These are phyloP conservation scores for Phyllosticta ampelicida DNA, from an alignment of 2,329 filamentous ascomycete genomes.

Conservation along the genomic window DNA sequence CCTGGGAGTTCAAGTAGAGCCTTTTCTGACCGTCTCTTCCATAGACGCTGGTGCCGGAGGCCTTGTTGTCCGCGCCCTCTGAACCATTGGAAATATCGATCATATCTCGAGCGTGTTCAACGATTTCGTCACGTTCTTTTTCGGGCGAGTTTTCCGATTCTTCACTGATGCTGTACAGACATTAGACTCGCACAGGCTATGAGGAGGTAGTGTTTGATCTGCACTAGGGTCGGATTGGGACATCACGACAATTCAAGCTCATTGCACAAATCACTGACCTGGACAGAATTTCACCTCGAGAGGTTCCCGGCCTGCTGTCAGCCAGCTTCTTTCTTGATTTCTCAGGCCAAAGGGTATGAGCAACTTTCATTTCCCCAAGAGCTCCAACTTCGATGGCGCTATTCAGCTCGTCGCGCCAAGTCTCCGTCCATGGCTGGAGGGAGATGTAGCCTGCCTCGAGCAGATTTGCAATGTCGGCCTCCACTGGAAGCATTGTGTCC, in stretches of 20 bases:
- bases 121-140: conserved; percentile 31
- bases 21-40: conserved; percentile 38
- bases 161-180: not conserved
- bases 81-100: conserved; percentile 39
- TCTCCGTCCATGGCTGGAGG: conserved; percentile 77
- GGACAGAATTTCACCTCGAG: conserved; percentile 19
- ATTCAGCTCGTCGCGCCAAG: conserved; percentile 82
- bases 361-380: conserved; percentile 81
- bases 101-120: conserved; percentile 36
- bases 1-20: conserved; percentile 63
- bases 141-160: conserved; percentile 20
- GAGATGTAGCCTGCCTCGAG: conserved; percentile 85
- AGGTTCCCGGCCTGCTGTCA: conserved; percentile 33
- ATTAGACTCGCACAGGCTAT: not conserved
- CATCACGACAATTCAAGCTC: not conserved
- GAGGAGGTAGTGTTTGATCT: not conserved
- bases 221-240: not conserved
- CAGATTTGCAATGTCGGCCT: conserved; percentile 77
- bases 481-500: conserved; percentile 86
- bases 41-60: conserved; percentile 32
- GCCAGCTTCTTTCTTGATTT: conserved; percentile 43
- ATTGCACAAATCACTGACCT: not conserved
- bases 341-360: conserved; percentile 70
- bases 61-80: conserved; percentile 38
- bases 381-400: conserved; percentile 87